Conservation (phyloP, 805 yeast species). For the Wickerhamomyces sydowiorum region DNA sequence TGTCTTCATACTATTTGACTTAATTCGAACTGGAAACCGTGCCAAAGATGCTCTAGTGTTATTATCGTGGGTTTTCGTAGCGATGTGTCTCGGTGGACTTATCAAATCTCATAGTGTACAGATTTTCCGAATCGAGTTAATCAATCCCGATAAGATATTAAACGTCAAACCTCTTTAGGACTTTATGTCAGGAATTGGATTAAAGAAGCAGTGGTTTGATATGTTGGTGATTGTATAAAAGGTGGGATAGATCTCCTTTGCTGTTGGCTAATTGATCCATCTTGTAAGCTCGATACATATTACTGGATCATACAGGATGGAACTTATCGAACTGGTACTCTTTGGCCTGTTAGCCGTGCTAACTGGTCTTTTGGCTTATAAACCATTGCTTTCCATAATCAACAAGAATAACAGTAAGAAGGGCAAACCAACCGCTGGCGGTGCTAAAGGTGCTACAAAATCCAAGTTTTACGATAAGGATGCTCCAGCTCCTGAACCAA, state of each 20-base stretch:
- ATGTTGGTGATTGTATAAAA: background rate
- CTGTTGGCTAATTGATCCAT: no score
- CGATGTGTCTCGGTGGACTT: no score
- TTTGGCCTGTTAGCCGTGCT: background rate
- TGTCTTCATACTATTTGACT: no score
- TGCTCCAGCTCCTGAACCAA: slow-evolving; percentile 37
- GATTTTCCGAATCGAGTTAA: background rate
- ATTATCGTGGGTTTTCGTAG: no score
- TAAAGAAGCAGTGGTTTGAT: no score
- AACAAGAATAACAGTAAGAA: background rate
- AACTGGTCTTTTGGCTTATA: background rate
- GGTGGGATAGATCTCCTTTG: background rate
- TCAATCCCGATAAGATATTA: background rate
- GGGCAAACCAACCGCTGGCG: background rate
- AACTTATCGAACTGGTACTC: background rate
- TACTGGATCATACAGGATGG: no score
- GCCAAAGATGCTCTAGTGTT: no score
- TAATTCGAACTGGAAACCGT: no score
- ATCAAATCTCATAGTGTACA: background rate
- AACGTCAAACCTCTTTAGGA: background rate
- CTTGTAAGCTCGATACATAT: no score
- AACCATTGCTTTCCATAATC: background rate
- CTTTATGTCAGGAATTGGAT: background rate
- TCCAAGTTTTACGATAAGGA: slow-evolving; percentile 8
- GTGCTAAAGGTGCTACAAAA: background rate